Evolutionary conservation across 768 basidiomycete species (phyloP), one percentile per base, ranked within the genome.

Genomic region (Cantharellus anzutake): DNA sequence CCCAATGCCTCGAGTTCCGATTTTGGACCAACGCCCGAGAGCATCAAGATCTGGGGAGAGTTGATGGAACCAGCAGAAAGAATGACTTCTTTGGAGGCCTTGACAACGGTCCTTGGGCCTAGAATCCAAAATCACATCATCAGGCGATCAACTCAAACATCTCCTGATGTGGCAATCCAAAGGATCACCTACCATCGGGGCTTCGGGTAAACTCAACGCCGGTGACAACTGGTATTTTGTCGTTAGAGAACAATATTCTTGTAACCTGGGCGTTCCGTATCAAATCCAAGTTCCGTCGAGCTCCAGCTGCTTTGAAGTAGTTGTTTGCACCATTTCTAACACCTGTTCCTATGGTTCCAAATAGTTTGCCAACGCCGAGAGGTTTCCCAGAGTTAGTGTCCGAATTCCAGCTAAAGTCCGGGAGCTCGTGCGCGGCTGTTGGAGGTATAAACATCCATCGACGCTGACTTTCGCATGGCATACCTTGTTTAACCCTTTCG

Each of bases 11-110:
- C 63, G 42, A 90, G 73, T 7, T 84, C 74, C 0, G 71, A 71
- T 2, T 75, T 73, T 40, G 85, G 83, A 2, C 88, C 89, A 53
- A 92, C 71, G 5, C 89, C 89, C 16, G 68, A 69, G 4, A 72
- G 65, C 56, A 72, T 66, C 7, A 73, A 67, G 44, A 73, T 64
- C 53, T 73, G 72, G 16, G 73, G 66, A 0, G 71, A 70, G 60
- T 71, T 67, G 51, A 73, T 64, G 0, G 72, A 67, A 7, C 73
- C 73, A 42, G 70, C 71, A 40, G 65, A 57, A 29, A 65, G 57
- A 37, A 65, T 56, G 29, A 64, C 64, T 51, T 65, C 65, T n/a
- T 57, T 56, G 42, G 35, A 37, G 2, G 59, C 62, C 39, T 60
- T 62, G 16, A 50, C 59, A 5, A 52, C 41, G 4, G 44, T 20